phyloP scores from a whole-genome alignment of 148 eudicot species.

The Rhododendron griersonianum region DNA sequence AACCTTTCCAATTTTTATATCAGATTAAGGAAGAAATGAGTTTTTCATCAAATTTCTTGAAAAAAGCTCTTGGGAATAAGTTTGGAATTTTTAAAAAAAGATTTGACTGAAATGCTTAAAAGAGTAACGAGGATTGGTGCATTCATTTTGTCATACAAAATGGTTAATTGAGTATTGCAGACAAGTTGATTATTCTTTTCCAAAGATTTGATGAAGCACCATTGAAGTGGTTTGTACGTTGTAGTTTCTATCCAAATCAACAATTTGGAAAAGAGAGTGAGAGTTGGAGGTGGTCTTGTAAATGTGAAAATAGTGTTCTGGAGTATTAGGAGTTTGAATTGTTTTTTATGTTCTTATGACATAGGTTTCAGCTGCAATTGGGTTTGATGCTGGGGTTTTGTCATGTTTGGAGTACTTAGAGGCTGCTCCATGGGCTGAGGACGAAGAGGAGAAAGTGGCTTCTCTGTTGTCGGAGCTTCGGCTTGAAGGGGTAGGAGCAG shows the following conservation, averaged over 20 bases:
- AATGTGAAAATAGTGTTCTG: neutral
- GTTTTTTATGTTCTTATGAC: neutral
- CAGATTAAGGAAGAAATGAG: neutral
- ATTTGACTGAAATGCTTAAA: neutral
- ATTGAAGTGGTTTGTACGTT: neutral
- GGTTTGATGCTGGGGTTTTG: constrained; percentile 87
- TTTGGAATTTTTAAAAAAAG: neutral
- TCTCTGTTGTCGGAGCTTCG: constrained; percentile 68
- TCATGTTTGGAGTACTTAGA: constrained; percentile 95
- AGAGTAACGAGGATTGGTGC: neutral
- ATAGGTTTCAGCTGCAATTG: constrained; percentile 93
- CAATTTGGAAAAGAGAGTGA: neutral
- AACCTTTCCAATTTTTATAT: neutral
- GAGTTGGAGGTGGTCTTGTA: neutral
- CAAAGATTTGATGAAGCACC: neutral
- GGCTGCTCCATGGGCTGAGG: constrained; percentile 99
- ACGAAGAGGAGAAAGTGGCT: constrained; percentile 88
- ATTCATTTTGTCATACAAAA: neutral
- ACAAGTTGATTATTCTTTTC: neutral
- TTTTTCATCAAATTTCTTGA: neutral
- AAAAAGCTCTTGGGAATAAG: neutral
- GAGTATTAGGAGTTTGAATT: neutral
- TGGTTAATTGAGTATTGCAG: neutral
- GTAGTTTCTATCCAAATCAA: neutral
- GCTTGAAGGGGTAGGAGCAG: constrained; percentile 73